Evolutionary conservation across 257 asterid genomes (phyloP), one percentile per base, ranked within the genome.

Genomic region (Lycium barbarum): DNA sequence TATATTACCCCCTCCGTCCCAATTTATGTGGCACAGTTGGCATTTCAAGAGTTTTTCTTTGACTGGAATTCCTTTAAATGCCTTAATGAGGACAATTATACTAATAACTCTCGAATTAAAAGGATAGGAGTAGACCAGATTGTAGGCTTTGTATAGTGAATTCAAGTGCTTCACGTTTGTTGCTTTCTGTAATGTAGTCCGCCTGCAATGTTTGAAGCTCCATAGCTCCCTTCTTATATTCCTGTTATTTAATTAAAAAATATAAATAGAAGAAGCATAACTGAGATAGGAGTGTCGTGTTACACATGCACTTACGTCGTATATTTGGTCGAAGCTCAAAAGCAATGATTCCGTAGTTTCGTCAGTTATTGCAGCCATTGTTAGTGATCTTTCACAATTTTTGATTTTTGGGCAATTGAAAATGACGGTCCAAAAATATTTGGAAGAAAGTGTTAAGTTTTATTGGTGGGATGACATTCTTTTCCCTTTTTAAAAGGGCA

Each of bases 141-240:
- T 74, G 88, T 79, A 86, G 87, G 68, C 57, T 61, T 10, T 55
- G 83, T 17, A 89, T 53, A 14, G 85, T 36, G 15, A 71, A 57
- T 17, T 88, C 87, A 12, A 89, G 88, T 45, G 87, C 86, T 80
- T 89, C 88, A 7, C 89, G 87, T 84, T 86, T 89, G 86, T 86
- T 81, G 57, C 74, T 72, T 83, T 88, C 90, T 17, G 86, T 55
- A 14, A 40, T 71, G 82, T 81, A 83, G 20, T 70, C 86, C 38
- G 86, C 80, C 72, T 86, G 73, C 86, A 88, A 35, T 18, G 84
- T 82, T 76, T 86, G 89, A 55, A 57, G 66, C 72, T 88, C 90
- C 6, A 86, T 63, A n/a, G 85, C 43, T 45, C 84, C 88, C 14
- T 49, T 65, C 55, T 84, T 84, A 70, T 76, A 59, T 1, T 84